Conservation (phyloP, 768 basidiomycete species). For the Agrocybe pediades region DNA sequence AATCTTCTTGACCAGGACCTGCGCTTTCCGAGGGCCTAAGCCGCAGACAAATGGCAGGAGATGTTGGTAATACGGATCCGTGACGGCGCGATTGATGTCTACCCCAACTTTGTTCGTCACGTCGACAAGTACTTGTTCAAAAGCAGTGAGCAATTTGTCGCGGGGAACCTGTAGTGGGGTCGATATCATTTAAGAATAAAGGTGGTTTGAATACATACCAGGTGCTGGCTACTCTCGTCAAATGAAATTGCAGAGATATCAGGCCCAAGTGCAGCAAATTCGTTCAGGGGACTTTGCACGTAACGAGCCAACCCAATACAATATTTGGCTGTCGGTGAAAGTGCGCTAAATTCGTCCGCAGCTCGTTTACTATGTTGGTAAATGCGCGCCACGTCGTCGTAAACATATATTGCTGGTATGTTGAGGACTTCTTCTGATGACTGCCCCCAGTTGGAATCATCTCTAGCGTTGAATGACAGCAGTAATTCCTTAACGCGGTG, state of each 20-base stretch:
- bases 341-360: conserved; percentile 75
- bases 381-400: conserved; percentile 90
- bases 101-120: conserved; percentile 92
- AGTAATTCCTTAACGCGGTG: conserved; percentile 62
- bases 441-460: conserved; percentile 28
- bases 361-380: conserved; percentile 92
- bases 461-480: conserved; percentile 23
- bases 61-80: conserved; percentile 85
- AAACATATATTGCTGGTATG: conserved; percentile 80
- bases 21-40: conserved; percentile 92
- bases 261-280: conserved; percentile 86
- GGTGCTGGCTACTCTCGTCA: conserved; percentile 82
- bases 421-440: conserved; percentile 49
- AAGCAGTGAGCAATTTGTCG: conserved; percentile 78
- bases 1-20: conserved; percentile 81
- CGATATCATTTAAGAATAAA: conserved; percentile 4
- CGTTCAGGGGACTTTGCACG: conserved; percentile 90
- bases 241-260: conserved; percentile 86
- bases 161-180: conserved; percentile 61
- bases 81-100: conserved; percentile 92
- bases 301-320: conserved; percentile 94
- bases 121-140: conserved; percentile 90
- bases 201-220: conserved; percentile 48
- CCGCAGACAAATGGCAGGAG: conserved; percentile 91
- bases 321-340: conserved; percentile 82